These are phyloP conservation scores for Aureobasidium sp. DNA, from an alignment of 2,329 filamentous ascomycete genomes.

Conservation along the genomic window DNA sequence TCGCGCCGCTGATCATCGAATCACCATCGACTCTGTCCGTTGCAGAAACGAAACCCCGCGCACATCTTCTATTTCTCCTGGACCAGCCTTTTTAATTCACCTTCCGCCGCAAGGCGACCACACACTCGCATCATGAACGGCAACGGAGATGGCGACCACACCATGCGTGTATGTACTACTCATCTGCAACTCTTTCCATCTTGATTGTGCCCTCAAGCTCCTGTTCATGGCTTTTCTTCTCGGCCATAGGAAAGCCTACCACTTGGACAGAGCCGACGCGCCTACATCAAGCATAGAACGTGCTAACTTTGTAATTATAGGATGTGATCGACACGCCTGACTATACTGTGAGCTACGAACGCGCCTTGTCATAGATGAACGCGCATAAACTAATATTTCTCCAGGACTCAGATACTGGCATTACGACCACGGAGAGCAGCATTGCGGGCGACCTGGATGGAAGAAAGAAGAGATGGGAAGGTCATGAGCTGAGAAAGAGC, in stretches of 20 bases:
- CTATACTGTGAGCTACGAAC: constrained; percentile 41
- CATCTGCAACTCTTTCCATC: neutral
- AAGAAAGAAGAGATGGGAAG: constrained; percentile 77
- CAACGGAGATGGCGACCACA: constrained; percentile 17
- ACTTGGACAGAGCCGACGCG: neutral
- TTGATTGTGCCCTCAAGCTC: neutral
- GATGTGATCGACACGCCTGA: constrained; percentile 54
- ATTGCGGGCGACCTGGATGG: constrained; percentile 70
- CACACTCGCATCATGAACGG: constrained; percentile 19
- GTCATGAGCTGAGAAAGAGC: constrained; percentile 80
- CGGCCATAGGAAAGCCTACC: neutral
- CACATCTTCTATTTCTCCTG: constrained; percentile 6
- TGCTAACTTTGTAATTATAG: constrained; percentile 6
- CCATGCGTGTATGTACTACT: constrained; percentile 15
- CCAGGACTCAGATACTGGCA: constrained; percentile 56
- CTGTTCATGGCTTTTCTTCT: neutral
- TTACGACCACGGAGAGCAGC: constrained; percentile 71
- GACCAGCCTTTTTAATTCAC: constrained; percentile 2
- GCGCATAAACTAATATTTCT: neutral
- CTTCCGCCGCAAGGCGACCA: constrained; percentile 15
- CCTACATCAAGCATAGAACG: neutral
- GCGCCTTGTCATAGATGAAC: neutral
- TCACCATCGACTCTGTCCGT: constrained; percentile 10
- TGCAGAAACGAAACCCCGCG: neutral
- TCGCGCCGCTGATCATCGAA: neutral